Evolutionary conservation across 2,329 filamentous ascomycete species (phyloP), one percentile per base, ranked within the genome.

Genomic region (Periglandula ipomoeae): DNA sequence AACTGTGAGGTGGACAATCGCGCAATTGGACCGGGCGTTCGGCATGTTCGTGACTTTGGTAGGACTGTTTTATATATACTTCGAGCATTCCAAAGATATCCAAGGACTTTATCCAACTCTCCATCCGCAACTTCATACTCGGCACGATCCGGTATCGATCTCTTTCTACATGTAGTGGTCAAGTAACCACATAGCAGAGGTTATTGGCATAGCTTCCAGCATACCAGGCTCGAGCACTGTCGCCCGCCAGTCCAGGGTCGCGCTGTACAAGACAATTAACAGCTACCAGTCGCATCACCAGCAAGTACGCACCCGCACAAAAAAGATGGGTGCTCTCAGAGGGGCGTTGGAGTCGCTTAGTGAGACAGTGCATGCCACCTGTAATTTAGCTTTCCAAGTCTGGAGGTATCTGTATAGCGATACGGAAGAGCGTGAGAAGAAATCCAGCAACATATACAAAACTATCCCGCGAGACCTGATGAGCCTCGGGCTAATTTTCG

Each of bases 401-500:
- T 32, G 30, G 30, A 32, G 15, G 15, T 32, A 8, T 15, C 30
- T 8, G 8, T 32, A 32, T 8, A 32, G 30, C 30, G 30, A 8
- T 32, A 15, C 30, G 30, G 8, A 15, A 32, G 15, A 32, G 30
- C 30, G 8, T 32, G 30, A 8, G 8, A 32, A 15, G 30, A 32
- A 15, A 8, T 32, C 30, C 15, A 8, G 30, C 30, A 32, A 32
- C 8, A 8, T 8, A 32, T 32, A 8, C 8, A 32, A 32, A 32
- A 32, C 8, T 32, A 8, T 32, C 15, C 30, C 8, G 15, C 63
- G 56, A 32, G 38, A 27, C 71, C 68, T 32, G 57, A 53, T 20
- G 58, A 52, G 27, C 56, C 53, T 50, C 58, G 63, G 47, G 60
- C 62, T 20, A 73, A 66, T 55, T 71, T 73, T 55, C 64, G 67